Evolutionary conservation across 805 yeast species (phyloP).

Genomic region (Brettanomyces sp.): DNA sequence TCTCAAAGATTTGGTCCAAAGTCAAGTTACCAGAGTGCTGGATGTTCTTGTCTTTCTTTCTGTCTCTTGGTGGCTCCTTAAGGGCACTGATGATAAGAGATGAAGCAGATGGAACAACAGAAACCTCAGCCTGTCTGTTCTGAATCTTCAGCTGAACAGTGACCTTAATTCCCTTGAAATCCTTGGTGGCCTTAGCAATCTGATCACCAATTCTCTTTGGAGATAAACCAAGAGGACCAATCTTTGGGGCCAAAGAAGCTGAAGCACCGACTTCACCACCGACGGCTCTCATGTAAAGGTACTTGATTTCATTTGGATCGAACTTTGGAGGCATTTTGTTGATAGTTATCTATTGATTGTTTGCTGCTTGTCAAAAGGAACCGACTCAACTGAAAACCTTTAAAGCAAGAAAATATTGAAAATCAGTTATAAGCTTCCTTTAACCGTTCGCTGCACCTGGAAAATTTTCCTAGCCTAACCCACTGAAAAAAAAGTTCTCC

Average conservation of each 20-base stretch:
- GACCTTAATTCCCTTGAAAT: constrained; percentile 98
- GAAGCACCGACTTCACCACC: constrained; percentile 99
- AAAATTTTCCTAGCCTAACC: too few species aligned
- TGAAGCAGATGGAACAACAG: constrained; percentile 99
- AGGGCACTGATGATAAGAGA: constrained; percentile 97
- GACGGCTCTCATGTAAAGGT: constrained; percentile 97
- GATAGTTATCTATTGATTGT: neutral
- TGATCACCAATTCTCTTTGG: constrained; percentile 99
- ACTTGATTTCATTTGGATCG: constrained; percentile 98
- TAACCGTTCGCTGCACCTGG: neutral
- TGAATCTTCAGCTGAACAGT: constrained; percentile 98
- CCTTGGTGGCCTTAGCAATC: constrained; percentile 99
- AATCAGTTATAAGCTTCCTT: neutral
- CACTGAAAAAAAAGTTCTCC: too few species aligned
- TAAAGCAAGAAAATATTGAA: neutral
- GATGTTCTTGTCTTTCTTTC: constrained; percentile 99
- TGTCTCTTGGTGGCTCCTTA: constrained; percentile 99
- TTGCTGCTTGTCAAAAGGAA: neutral
- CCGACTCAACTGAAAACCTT: neutral
- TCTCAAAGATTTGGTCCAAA: constrained; percentile 90
- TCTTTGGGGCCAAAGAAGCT: constrained; percentile 99
- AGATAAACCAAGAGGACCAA: constrained; percentile 99
- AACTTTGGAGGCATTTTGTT: constrained; percentile 89
- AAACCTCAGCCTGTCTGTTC: constrained; percentile 99
- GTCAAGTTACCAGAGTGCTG: constrained; percentile 99